Evolutionary conservation across 352 stramenopile genomes (phyloP).

Genomic region (Aphanomyces invadans): DNA sequence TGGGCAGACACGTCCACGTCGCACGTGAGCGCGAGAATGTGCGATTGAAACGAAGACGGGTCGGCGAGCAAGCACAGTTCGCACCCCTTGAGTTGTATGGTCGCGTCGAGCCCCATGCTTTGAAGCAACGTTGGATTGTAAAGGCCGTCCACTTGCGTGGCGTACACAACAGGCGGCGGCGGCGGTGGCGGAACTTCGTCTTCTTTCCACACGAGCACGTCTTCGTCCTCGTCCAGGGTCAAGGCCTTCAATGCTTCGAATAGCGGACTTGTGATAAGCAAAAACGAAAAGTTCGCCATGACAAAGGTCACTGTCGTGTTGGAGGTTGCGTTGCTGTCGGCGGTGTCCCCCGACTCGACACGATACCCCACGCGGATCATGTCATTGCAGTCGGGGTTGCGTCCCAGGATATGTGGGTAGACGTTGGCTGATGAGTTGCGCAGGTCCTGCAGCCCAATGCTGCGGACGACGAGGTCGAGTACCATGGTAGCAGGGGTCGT

Average conservation of each 20-base stretch:
- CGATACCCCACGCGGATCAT: conserved; percentile 49
- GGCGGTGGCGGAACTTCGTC: conserved; percentile 54
- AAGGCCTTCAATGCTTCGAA: conserved; percentile 46
- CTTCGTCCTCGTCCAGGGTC: conserved; percentile 57
- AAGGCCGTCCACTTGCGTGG: conserved; percentile 47
- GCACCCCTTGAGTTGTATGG: conserved; percentile 43
- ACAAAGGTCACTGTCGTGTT: conserved; percentile 48
- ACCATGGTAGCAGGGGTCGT: conserved; percentile 33
- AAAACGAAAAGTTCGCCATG: conserved; percentile 53
- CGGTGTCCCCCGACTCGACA: conserved; percentile 40
- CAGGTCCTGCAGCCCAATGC: conserved; percentile 67
- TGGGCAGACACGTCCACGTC: conserved; percentile 56
- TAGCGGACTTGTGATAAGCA: conserved; percentile 74
- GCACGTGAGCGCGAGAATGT: conserved; percentile 74
- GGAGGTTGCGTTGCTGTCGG: too few relatives aligned
- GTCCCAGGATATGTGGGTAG: conserved; percentile 65
- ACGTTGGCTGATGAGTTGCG: conserved; percentile 54
- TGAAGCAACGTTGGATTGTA: conserved; percentile 64
- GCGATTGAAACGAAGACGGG: conserved; percentile 54
- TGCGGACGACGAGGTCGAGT: conserved; percentile 43
- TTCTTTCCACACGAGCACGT: conserved; percentile 28
- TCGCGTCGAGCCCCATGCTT: conserved; percentile 44
- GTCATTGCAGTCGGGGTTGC: conserved; percentile 48
- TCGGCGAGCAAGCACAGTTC: conserved; percentile 79
- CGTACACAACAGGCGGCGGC: conserved; percentile 35